Evolutionary conservation across 371 early-diverging fungal species (phyloP), one percentile per base, ranked within the genome.

Genomic region (Parasitella parasitica): DNA sequence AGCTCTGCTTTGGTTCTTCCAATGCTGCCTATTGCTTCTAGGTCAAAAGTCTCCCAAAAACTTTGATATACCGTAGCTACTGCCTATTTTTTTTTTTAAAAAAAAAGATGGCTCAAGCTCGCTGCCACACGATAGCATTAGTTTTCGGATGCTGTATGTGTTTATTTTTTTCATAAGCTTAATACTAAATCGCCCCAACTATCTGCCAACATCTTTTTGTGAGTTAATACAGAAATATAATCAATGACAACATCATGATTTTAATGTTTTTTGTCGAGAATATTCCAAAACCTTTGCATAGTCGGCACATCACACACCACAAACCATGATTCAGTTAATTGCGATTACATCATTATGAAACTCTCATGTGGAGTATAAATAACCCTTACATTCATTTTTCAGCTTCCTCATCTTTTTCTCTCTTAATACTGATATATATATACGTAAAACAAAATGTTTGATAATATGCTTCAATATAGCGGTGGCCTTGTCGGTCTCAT

Each of bases 401-500:
- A 41, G 32, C 32, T 9, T 18, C 43, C 22, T 43, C 43, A 20
- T 52, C 36, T 36, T 54, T 54, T 24, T 18, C 9, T 22, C 7
- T 53, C 26, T 50, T 22, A 32, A 32, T n/a, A n/a, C n/a, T n/a
- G 39, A 39, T 39, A 39, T 18, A 39, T 18, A 20, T 16, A 18
- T 36, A 20, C 32, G 3, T 4, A 32, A 35, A 37, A 15, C 53
- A 67, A 53, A 56, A 73, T 60, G 68, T 49, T 59, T 24, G 68
- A 75, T 52, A 80, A 70, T 49, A 77, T 80, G 76, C 72, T 80
- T 12, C 67, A 69, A 13, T 77, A 77, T 53, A 67, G 70, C 43
- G 80, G 80, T 35, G 80, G 80, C 7, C 32, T 83, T 37, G 58
- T 85, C 15, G 75, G 82, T 15, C 69, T 85, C 6, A 73, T 86